Conservation (phyloP, 768 basidiomycete genomes). For the Phylloporus sp. region DNA sequence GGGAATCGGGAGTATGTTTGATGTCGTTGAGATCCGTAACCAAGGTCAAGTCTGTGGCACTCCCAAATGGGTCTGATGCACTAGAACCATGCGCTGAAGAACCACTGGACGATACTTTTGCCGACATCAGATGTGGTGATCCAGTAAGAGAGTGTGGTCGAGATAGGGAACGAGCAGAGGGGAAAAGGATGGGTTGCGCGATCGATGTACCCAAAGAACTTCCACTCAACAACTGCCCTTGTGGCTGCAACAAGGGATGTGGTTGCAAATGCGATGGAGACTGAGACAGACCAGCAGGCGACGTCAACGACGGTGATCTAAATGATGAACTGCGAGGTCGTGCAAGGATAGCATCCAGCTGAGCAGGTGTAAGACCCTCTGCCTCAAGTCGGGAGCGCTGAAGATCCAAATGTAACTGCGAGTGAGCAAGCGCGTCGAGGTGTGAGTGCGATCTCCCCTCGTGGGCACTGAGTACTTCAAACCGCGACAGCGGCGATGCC, state of each 20-base stretch:
- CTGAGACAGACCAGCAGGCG: constrained; percentile 14
- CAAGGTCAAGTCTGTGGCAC: constrained; percentile 19
- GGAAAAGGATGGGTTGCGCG: constrained; percentile 19
- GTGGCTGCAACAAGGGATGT: constrained; percentile 15
- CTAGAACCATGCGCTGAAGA: constrained; percentile 19
- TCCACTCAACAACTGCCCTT: constrained; percentile 13
- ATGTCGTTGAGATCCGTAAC: constrained; percentile 24
- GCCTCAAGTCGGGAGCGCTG: constrained; percentile 26
- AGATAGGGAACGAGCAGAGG: constrained; percentile 22
- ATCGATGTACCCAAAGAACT: constrained; percentile 15
- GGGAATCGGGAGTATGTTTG: constrained; percentile 23
- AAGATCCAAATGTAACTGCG: constrained; percentile 22
- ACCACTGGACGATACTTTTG: constrained; percentile 20
- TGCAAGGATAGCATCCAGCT: constrained; percentile 26
- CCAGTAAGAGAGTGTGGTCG: constrained; percentile 27
- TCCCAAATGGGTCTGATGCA: constrained; percentile 7
- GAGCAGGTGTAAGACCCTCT: constrained; percentile 23
- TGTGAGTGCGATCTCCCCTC: constrained; percentile 21
- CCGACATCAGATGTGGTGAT: constrained; percentile 24
- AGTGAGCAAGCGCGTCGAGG: constrained; percentile 21
- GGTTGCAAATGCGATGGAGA: constrained; percentile 20
- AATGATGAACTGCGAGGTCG: constrained; percentile 23
- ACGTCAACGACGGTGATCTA: constrained; percentile 21
- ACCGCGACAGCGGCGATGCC: constrained; percentile 18
- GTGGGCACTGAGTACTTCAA: constrained; percentile 22